Evolutionary conservation across 2,329 filamentous ascomycete genomes (phyloP), one percentile per base, ranked within the genome.

Genomic region (Stachybotrys echinatus): DNA sequence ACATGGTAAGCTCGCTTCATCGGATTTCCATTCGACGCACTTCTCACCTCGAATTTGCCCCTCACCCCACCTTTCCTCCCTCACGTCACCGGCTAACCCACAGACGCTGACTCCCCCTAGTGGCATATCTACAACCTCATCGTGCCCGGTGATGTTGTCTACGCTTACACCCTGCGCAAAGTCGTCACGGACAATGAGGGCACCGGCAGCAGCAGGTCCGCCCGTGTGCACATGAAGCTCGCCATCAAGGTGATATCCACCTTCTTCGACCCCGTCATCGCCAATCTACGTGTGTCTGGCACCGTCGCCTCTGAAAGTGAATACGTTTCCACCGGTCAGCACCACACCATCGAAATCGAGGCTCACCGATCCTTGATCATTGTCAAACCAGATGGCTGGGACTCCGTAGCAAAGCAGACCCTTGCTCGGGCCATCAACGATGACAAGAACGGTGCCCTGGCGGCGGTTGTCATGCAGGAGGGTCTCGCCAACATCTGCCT

Each of bases 401-500:
- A 99, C 68, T 92, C 87, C 57, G 84, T 99, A 12, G 89, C 92
- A 4, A 74, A 87, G 45, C 84, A 88, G 52, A 86, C 88, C 43
- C 78, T 99, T 12, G 76, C 81, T 50, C 89, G 96, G 65, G 87
- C 91, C 1, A 78, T 92, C 14, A 85, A 89, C 59, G 83, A 88
- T 58, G 86, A 89, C 56, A 85, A 86, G 61, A 84, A 88, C 54
- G 91, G 90, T 1, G 87, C 92, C 54, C 79, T 95, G 18, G 89
- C 91, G 49, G 92, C 94, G 0, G 86, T 97, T 1, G 88, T 97
- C 21, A 92, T 99, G 87, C 89, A 95, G 60, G 92, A 97, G 61
- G 88, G 88, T 17, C 68, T 88, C 17, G 88, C 89, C 50, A 90
- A 92, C 65, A 88, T 94, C 55, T 92, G 88, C 66, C 76, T 92